A percentile compares a stretch with the other conserved stretches of the same genome.
Conservation (phyloP, 2,329 filamentous ascomycete species). For the Arachnopeziza araneosa region DNA sequence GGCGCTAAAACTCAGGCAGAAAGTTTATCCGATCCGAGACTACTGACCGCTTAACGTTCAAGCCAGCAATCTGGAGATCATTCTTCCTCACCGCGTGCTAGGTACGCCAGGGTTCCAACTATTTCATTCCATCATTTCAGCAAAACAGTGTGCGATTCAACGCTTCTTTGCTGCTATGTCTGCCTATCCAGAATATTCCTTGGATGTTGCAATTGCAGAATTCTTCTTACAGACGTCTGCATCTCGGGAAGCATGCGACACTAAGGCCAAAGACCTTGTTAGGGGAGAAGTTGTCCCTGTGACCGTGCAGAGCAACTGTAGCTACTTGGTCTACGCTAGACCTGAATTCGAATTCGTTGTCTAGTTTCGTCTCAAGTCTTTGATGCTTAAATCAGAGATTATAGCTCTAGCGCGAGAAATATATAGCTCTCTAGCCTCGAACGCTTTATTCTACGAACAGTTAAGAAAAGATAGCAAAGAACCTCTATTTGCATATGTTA, state of each 20-base stretch:
- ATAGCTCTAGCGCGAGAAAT: conserved; percentile 27
- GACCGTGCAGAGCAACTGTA: conserved; percentile 33
- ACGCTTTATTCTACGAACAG: no score
- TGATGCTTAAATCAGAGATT: conserved; percentile 30
- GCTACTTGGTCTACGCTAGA: conserved; percentile 37
- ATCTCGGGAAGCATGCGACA: conserved; percentile 17
- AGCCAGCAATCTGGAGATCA: no score
- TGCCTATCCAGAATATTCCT: conserved; percentile 19
- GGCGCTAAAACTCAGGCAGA: no score
- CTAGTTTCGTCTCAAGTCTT: conserved; percentile 35
- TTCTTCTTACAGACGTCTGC: conserved; percentile 28
- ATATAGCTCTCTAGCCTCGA: conserved; percentile 30
- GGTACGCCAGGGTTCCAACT: no score
- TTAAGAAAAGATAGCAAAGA: background rate
- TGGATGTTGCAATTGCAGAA: conserved; percentile 22
- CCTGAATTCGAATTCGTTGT: conserved; percentile 29
- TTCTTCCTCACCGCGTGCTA: conserved; percentile 12
- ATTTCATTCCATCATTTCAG: conserved; percentile 11
- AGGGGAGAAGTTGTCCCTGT: conserved; percentile 31
- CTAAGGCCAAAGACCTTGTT: conserved; percentile 26
- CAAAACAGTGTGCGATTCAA: conserved; percentile 12
- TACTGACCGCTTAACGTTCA: no score
- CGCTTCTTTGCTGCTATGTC: conserved; percentile 11
- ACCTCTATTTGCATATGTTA: background rate
- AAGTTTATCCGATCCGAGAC: no score